Base-by-base conservation (phyloP, 257 asterid species). In the Rhazya stricta region DNA sequence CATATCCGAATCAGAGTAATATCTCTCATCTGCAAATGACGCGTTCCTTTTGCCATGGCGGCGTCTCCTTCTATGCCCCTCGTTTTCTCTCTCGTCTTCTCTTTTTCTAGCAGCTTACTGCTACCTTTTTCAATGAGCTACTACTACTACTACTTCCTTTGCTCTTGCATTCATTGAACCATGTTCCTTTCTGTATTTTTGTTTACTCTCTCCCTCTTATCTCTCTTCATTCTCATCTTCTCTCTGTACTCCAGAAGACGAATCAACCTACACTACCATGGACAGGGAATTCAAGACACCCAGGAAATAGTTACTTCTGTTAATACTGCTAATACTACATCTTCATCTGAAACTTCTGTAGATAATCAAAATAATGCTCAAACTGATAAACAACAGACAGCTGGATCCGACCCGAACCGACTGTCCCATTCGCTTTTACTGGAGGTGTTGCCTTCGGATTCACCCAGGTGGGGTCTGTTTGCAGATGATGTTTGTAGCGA, bases 361-460 rank as follows among this genome's bases (percentile, higher is more conserved):
- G 63, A 72, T 68, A 88, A 68, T 51, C 21, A 51, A 2, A 42
- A 25, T 23, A 53, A 29, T 37, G 30, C 62, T 27, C 48, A 45
- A 10, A 8, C 11, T 29, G 56, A 6, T 53, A 9, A 23, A 63
- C 45, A 34, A 13, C 39, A 63, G 58, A 78, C 72, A 53, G 76
- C 39, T 3, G 75, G 83, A 76, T 70, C 71, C 84, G 71, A 78
- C 74, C 88, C 84, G 87, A 81, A 79, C 83, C 81, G 73, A 77
- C 37, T 83, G 79, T 69, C 86, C 80, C 83, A 78, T 15, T 83
- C 92, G 23, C 60, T 90, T 78, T 86, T 88, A 58, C 81, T 85
- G 4, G 91, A 84, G 88, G 84, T 90, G 82, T 80, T 90, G 80
- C 96, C 97, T 16, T 73, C 90, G 69, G 84, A 75, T 66, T 79